These are phyloP conservation scores for Calonectria naviculata DNA, from an alignment of 2,329 filamentous ascomycete species.

Conservation along the genomic window DNA sequence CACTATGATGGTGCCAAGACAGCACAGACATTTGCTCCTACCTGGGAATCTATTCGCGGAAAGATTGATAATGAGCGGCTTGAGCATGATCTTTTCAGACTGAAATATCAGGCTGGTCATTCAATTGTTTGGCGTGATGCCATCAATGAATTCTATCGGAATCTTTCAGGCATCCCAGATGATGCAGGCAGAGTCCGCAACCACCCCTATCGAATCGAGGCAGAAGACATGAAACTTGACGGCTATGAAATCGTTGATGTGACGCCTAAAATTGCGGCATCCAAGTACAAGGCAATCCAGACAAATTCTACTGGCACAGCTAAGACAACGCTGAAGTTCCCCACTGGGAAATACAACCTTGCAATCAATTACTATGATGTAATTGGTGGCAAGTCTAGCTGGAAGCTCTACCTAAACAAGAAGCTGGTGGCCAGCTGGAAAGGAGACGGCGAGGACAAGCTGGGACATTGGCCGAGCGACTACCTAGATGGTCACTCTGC, in stretches of 20 bases:
- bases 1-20: constrained; percentile 70
- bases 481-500: constrained; percentile 75
- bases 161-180: constrained; percentile 69
- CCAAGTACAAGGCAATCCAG: constrained; percentile 50
- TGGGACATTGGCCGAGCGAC: constrained; percentile 68
- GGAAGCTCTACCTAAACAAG: constrained; percentile 65
- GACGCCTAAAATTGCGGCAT: constrained; percentile 70
- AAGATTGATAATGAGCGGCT: constrained; percentile 71
- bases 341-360: constrained; percentile 61
- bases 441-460: constrained; percentile 67
- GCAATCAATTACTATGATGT: constrained; percentile 76
- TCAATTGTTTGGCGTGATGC: constrained; percentile 77
- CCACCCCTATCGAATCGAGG: constrained; percentile 75
- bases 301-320: constrained; percentile 13
- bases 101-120: constrained; percentile 76
- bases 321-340: neutral
- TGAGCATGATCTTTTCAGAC: constrained; percentile 67
- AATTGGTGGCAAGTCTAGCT: constrained; percentile 66
- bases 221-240: constrained; percentile 70
- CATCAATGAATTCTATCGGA: constrained; percentile 70
- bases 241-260: constrained; percentile 67
- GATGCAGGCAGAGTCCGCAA: constrained; percentile 64
- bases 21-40: constrained; percentile 66
- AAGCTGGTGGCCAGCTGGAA: constrained; percentile 66
- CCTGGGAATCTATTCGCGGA: constrained; percentile 66